phyloP scores from a whole-genome alignment of 1,284 basidiomycete genomes.

The Agroathelia rolfsii region DNA sequence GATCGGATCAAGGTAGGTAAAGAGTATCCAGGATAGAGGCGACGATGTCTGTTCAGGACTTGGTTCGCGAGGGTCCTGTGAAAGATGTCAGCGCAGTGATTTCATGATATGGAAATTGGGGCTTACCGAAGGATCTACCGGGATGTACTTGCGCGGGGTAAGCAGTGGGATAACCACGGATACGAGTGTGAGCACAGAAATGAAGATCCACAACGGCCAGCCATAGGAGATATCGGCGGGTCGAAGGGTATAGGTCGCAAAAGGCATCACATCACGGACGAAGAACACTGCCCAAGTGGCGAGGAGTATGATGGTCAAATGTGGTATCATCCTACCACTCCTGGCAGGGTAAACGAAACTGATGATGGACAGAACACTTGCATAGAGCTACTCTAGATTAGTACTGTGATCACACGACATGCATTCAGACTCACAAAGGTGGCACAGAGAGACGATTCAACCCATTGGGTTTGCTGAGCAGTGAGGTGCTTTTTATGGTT shows the following conservation, averaged over 20 bases:
- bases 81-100: neutral
- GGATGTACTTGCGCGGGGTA: neutral
- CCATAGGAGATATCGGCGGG: neutral
- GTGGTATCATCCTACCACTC: no score
- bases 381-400: no score
- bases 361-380: no score
- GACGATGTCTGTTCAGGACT: constrained; percentile 32
- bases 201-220: neutral
- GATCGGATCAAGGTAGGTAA: constrained; percentile 27
- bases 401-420: no score
- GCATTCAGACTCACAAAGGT: no score
- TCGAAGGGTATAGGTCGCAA: constrained; percentile 31
- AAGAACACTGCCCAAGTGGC: constrained; percentile 32
- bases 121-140: constrained; percentile 25
- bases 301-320: constrained; percentile 27
- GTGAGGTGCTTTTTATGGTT: no score
- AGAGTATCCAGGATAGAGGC: constrained; percentile 25
- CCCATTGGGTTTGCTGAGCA: no score
- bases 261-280: constrained; percentile 58
- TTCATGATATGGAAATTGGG: constrained; percentile 7
- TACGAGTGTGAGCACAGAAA: neutral
- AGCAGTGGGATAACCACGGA: neutral
- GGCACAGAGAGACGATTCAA: no score
- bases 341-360: no score
- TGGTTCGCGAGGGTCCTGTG: constrained; percentile 29